Conservation (phyloP, 176 grass and related monocot species). For the Urochloa ruziziensis region DNA sequence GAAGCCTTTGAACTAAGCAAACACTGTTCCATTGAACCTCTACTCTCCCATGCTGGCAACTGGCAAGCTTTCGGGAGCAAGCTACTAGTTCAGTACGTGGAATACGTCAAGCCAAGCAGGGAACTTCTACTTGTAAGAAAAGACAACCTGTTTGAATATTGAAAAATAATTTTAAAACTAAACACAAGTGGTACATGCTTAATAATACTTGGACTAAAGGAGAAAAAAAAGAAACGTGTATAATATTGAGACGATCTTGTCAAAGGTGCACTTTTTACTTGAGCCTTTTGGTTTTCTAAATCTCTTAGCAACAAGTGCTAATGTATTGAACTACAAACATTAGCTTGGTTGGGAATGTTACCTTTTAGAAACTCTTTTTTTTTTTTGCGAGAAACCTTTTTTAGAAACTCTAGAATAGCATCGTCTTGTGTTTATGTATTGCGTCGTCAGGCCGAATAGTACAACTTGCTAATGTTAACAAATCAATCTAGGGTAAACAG, state of each 20-base stretch:
- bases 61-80: neutral
- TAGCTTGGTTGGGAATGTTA: too few species aligned
- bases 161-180: neutral
- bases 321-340: too few species aligned
- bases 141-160: constrained; percentile 30
- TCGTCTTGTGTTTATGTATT: neutral
- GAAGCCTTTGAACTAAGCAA: neutral
- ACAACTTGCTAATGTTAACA: neutral
- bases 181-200: neutral
- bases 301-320: neutral
- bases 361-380: too few species aligned
- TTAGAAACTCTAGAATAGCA: neutral
- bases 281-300: neutral
- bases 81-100: neutral
- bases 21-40: constrained; percentile 22
- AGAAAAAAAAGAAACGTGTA: neutral
- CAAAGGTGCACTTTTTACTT: neutral
- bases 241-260: neutral
- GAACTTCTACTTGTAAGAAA: constrained; percentile 23
- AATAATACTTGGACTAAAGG: too few species aligned
- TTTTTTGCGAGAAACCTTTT: too few species aligned
- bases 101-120: constrained; percentile 10
- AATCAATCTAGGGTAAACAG: neutral
- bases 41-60: neutral
- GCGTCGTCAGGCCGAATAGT: neutral